Evolutionary conservation across 1,284 basidiomycete genomes (phyloP).

Genomic region (Jaminaea rosea): DNA sequence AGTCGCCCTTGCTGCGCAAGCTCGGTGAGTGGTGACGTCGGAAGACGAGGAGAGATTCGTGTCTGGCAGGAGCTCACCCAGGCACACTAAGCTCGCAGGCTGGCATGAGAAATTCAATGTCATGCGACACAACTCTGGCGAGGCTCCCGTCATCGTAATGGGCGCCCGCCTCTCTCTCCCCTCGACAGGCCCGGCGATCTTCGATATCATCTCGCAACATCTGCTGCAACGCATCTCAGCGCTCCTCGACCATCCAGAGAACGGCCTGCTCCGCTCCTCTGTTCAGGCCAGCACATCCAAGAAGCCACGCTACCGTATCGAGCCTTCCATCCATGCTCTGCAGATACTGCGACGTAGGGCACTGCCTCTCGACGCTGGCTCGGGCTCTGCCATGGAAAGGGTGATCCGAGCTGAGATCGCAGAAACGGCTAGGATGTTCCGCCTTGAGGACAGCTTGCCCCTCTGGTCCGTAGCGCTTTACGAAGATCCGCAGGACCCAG

Average conservation of each 20-base stretch:
- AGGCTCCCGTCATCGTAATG: not conserved
- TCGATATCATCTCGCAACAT: too few species aligned
- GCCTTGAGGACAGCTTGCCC: not conserved
- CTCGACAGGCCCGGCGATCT: too few species aligned
- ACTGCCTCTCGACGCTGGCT: not conserved
- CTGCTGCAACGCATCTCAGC: not conserved
- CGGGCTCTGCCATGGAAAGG: not conserved
- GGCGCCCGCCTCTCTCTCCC: not conserved
- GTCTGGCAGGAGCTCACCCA: too few species aligned
- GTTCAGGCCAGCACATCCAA: not conserved
- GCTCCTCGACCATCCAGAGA: not conserved
- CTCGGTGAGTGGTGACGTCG: too few species aligned
- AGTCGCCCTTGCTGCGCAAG: too few species aligned
- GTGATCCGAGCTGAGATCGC: not conserved
- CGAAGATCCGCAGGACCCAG: not conserved
- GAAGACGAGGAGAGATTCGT: too few species aligned
- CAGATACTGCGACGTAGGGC: not conserved
- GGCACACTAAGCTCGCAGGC: too few species aligned
- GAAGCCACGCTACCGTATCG: not conserved
- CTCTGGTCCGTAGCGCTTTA: not conserved
- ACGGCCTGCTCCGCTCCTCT: not conserved
- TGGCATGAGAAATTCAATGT: not conserved
- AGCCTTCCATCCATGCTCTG: not conserved
- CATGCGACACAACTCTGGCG: not conserved
- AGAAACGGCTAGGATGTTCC: not conserved